Conservation (phyloP, 768 basidiomycete species). For the Russula brevipes region DNA sequence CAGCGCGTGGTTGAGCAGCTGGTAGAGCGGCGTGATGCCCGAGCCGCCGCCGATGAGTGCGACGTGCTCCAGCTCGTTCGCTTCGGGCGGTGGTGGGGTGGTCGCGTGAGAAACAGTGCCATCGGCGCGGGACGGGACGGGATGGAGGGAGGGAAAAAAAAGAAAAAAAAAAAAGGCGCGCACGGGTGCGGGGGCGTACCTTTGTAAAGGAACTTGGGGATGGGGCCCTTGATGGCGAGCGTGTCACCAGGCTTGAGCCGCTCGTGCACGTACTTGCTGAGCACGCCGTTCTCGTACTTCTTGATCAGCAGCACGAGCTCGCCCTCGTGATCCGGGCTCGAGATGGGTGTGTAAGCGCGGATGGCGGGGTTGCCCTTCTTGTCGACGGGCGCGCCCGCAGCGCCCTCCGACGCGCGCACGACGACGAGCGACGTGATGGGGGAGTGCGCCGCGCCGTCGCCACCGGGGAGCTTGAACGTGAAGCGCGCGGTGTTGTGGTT, state of each 20-base stretch:
- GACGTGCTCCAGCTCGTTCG: constrained; percentile 79
- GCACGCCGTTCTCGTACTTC: constrained; percentile 74
- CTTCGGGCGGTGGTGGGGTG: constrained; percentile 34
- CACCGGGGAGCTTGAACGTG: constrained; percentile 73
- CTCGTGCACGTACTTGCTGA: constrained; percentile 76
- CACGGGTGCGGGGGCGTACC: constrained; percentile 36
- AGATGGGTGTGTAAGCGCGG: constrained; percentile 92
- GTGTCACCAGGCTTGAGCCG: constrained; percentile 74
- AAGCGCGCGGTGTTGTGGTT: constrained; percentile 93
- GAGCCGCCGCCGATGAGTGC: constrained; percentile 90
- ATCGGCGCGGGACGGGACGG: too few species aligned
- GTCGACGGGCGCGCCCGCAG: constrained; percentile 43
- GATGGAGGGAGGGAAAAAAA: too few species aligned
- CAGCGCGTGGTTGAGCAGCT: constrained; percentile 71
- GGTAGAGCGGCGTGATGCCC: constrained; percentile 88
- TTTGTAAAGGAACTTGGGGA: constrained; percentile 85
- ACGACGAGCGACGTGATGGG: constrained; percentile 76
- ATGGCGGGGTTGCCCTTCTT: constrained; percentile 82
- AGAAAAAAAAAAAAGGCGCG: too few species aligned
- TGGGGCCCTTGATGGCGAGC: constrained; percentile 86
- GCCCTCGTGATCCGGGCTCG: constrained; percentile 65
- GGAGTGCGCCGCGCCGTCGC: constrained; percentile 63
- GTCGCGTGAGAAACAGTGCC: not conserved
- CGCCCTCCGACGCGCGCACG: constrained; percentile 67
- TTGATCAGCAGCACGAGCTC: constrained; percentile 82